phyloP scores from a whole-genome alignment of 2,329 filamentous ascomycete species.

The Hortaea sp. region DNA sequence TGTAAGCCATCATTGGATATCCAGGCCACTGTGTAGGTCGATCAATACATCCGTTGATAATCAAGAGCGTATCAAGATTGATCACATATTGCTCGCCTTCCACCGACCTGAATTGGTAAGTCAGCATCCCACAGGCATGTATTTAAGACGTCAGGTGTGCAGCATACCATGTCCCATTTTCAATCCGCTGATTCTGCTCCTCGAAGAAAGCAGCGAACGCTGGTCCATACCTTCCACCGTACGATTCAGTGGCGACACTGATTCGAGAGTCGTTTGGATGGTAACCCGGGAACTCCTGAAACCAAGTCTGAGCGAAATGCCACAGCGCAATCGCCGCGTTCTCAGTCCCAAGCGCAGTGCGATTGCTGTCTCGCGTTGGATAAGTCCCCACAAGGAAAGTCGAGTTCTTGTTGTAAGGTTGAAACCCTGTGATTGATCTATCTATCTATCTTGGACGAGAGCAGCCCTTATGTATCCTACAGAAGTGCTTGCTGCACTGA shows the following conservation, averaged over 20 bases:
- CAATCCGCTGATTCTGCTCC: slow-evolving; percentile 1
- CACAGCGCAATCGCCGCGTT: slow-evolving; percentile 47
- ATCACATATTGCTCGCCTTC: background rate
- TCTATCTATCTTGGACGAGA: no score
- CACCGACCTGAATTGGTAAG: background rate
- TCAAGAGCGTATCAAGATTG: slow-evolving; percentile 40
- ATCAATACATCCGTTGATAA: slow-evolving; percentile 45
- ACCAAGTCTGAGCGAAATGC: slow-evolving; percentile 53
- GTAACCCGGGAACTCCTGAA: slow-evolving; percentile 53
- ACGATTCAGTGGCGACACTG: slow-evolving; percentile 41
- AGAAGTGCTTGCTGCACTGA: no score
- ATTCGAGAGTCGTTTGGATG: slow-evolving; percentile 48
- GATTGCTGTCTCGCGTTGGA: slow-evolving; percentile 33
- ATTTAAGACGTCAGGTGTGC: background rate
- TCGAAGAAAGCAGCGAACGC: slow-evolving; percentile 46
- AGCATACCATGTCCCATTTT: background rate
- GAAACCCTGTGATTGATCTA: slow-evolving; percentile 15
- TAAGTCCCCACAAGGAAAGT: slow-evolving; percentile 46
- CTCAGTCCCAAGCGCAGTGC: slow-evolving; percentile 40
- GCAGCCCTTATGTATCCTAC: no score
- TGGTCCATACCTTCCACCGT: slow-evolving; percentile 55
- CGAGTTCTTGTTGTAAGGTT: slow-evolving; percentile 44
- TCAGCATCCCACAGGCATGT: no score
- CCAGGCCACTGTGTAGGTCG: slow-evolving; percentile 37
- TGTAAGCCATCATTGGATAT: slow-evolving; percentile 41